A percentile compares a stretch with the other conserved stretches of the same genome.
Evolutionary conservation across 257 asterid species (phyloP).

Genomic region (Eucommia ulmoides): DNA sequence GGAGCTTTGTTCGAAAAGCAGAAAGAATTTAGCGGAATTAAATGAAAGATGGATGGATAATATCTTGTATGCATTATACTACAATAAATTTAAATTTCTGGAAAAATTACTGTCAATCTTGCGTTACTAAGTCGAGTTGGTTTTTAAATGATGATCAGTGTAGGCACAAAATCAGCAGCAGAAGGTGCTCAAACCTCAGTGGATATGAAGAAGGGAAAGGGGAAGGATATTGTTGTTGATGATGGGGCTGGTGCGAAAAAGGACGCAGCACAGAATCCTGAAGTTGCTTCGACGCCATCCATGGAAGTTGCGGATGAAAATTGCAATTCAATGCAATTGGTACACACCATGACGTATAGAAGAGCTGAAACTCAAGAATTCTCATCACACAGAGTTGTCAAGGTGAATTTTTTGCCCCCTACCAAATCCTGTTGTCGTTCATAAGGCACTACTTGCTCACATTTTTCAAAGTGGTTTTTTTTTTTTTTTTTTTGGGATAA

Average conservation of each 20-base stretch:
- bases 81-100: background rate
- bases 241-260: constrained; percentile 15
- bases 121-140: background rate
- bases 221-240: constrained; percentile 18
- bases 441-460: too few relatives aligned
- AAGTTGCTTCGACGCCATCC: constrained; percentile 31
- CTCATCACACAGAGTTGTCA: constrained; percentile 23
- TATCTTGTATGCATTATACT: background rate
- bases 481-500: background rate
- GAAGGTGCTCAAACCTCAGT: constrained; percentile 21
- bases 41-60: background rate
- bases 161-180: constrained; percentile 29
- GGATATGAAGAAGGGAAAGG: constrained; percentile 29
- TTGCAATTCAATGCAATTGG: constrained; percentile 18
- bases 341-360: constrained; percentile 24
- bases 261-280: constrained; percentile 21
- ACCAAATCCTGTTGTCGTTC: too few relatives aligned
- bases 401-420: too few relatives aligned
- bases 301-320: constrained; percentile 22
- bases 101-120: background rate
- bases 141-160: constrained; percentile 20
- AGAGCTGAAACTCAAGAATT: constrained; percentile 18
- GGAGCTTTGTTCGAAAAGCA: background rate
- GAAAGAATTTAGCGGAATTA: background rate
- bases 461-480: too few relatives aligned